Conservation (phyloP, 129 eudicot species). For the Artemisia tridentata region DNA sequence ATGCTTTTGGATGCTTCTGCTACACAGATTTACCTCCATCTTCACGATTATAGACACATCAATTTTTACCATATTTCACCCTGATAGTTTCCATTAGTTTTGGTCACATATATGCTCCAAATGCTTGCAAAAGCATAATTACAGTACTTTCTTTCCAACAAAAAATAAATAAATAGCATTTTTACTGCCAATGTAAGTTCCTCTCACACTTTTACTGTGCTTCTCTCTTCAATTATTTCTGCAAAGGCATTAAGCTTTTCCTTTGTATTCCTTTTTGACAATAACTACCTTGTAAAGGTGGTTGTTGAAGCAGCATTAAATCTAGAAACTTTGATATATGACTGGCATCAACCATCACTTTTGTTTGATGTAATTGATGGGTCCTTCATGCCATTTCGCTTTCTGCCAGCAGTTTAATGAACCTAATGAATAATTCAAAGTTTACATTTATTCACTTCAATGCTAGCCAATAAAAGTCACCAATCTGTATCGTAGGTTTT, state of each 20-base stretch:
- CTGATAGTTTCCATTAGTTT: constrained; percentile 21
- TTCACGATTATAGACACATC: constrained; percentile 27
- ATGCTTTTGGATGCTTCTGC: constrained; percentile 31
- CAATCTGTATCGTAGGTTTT: constrained; percentile 27
- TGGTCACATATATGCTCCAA: constrained; percentile 25
- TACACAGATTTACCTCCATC: constrained; percentile 22
- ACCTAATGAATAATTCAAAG: constrained; percentile 41
- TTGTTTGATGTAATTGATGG: constrained; percentile 48
- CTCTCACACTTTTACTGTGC: constrained; percentile 9
- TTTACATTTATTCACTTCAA: constrained; percentile 35
- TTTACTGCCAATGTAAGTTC: background rate
- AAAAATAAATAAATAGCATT: background rate
- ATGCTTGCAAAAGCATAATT: constrained; percentile 25
- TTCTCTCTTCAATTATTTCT: constrained; percentile 44
- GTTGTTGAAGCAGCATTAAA: constrained; percentile 52
- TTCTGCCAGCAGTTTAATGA: constrained; percentile 49
- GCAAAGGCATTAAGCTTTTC: constrained; percentile 26
- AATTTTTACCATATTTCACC: constrained; percentile 36
- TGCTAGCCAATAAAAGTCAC: constrained; percentile 34
- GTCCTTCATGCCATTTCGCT: constrained; percentile 47
- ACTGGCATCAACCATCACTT: constrained; percentile 44
- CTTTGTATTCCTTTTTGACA: constrained; percentile 25
- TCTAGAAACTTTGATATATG: constrained; percentile 28
- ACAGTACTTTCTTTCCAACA: background rate
- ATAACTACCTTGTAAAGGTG: constrained; percentile 44